A percentile compares a stretch with the other conserved stretches of the same genome.
Conservation (phyloP, 2,329 filamentous ascomycete species). For the Monosporascus sp. region DNA sequence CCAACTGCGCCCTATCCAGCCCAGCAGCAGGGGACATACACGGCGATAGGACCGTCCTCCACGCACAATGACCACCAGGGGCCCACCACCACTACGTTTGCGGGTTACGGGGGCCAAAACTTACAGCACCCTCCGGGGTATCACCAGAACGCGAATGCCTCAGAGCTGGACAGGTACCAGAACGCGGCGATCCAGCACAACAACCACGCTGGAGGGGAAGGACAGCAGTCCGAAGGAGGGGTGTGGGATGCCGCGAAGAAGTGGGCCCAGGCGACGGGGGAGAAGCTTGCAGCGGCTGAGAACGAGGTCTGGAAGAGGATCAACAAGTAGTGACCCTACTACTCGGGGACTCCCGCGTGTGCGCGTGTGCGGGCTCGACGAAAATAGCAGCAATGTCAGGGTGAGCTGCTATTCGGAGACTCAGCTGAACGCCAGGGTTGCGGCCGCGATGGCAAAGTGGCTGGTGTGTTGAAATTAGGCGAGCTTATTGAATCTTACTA, state of each 20-base stretch:
- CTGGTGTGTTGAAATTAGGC: too few relatives aligned
- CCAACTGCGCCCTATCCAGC: slow-evolving; percentile 35
- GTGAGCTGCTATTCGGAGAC: too few relatives aligned
- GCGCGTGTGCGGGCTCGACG: neutral
- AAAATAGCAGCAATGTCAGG: too few relatives aligned
- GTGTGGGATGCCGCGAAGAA: slow-evolving; percentile 54
- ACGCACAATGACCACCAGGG: slow-evolving; percentile 19
- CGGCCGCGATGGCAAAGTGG: too few relatives aligned
- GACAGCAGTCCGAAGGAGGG: slow-evolving; percentile 31
- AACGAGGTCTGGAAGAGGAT: slow-evolving; percentile 58
- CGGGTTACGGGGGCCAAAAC: slow-evolving; percentile 19
- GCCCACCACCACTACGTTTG: slow-evolving; percentile 22
- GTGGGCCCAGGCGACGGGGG: slow-evolving; percentile 51
- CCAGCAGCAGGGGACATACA: slow-evolving; percentile 40
- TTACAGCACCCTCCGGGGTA: slow-evolving; percentile 50
- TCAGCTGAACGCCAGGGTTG: too few relatives aligned
- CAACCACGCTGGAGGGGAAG: slow-evolving; percentile 21
- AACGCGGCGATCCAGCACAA: slow-evolving; percentile 33
- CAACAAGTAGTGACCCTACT: slow-evolving; percentile 44
- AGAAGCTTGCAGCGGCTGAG: slow-evolving; percentile 53
- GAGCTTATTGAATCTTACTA: too few relatives aligned
- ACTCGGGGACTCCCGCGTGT: slow-evolving; percentile 1
- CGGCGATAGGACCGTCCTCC: slow-evolving; percentile 26
- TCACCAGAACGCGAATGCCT: slow-evolving; percentile 48
- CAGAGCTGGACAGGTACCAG: slow-evolving; percentile 45